Percentiles rank a stretch among this genome's conserved stretches.
Conservation (phyloP, 371 early-diverging fungal genomes). For the Mucor racemosus region DNA sequence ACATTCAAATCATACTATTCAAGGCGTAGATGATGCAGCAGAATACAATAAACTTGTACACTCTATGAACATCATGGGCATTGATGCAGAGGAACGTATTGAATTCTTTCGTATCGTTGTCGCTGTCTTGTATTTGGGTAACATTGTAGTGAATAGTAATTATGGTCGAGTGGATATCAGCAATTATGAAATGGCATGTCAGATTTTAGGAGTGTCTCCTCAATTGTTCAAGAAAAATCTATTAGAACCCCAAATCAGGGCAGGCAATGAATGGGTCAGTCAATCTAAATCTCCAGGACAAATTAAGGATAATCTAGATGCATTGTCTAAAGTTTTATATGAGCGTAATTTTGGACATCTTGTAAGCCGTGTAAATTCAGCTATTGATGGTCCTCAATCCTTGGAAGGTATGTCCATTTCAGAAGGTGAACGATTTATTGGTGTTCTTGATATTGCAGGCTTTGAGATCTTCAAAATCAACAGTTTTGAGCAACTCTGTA, state of each 20-base stretch:
- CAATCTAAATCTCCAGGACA: constrained; percentile 89
- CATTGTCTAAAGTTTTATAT: constrained; percentile 94
- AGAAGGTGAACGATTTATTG: constrained; percentile 76
- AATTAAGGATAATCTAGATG: constrained; percentile 90
- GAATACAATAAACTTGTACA: constrained; percentile 75
- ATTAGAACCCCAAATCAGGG: constrained; percentile 91
- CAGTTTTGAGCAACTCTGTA: constrained; percentile 99
- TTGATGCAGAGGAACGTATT: constrained; percentile 78
- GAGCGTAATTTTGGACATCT: constrained; percentile 97
- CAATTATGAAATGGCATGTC: constrained; percentile 91
- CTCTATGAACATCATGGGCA: constrained; percentile 87
- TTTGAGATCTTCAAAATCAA: constrained; percentile 99
- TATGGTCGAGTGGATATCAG: constrained; percentile 88
- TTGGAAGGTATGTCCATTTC: constrained; percentile 15
- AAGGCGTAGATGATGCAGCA: constrained; percentile 93
- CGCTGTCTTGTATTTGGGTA: constrained; percentile 96
- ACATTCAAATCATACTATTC: constrained; percentile 83
- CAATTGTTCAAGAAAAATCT: constrained; percentile 89
- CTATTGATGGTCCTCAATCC: constrained; percentile 75
- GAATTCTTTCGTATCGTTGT: constrained; percentile 90
- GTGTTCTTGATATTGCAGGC: constrained; percentile 99
- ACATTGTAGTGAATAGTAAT: constrained; percentile 80
- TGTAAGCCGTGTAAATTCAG: constrained; percentile 88
- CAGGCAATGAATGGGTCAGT: constrained; percentile 97
- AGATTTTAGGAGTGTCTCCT: constrained; percentile 93